Evolutionary conservation across 768 basidiomycete species (phyloP).

Genomic region (Collybia nuda): DNA sequence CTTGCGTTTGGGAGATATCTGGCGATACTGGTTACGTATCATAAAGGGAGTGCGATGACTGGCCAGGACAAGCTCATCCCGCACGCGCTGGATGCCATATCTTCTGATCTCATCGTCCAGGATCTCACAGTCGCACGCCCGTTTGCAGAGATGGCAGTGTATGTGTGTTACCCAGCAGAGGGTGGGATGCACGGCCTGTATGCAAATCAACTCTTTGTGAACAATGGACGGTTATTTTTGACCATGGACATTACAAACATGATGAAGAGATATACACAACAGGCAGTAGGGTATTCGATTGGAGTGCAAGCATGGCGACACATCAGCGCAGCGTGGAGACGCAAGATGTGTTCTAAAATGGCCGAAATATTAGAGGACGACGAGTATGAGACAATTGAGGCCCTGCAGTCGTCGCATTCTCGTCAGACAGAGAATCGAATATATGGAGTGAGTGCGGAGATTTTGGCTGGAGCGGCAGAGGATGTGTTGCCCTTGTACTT

Average conservation of each 20-base stretch:
- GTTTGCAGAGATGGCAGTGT: conserved; percentile 4
- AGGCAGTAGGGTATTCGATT: conserved; percentile 2
- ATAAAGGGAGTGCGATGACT: conserved; percentile 14
- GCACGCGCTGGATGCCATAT: conserved; percentile 20
- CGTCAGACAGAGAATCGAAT: conserved; percentile 18
- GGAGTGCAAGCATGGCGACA: conserved; percentile 14
- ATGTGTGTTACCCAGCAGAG: neutral
- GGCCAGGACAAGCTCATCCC: conserved; percentile 23
- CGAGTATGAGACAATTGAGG: conserved; percentile 11
- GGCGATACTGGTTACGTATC: conserved; percentile 13
- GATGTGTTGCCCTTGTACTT: conserved; percentile 23
- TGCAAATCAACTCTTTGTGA: conserved; percentile 14
- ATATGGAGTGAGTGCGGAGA: conserved; percentile 26
- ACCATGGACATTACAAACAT: conserved; percentile 4
- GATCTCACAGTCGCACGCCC: conserved; percentile 19
- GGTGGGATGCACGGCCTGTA: conserved; percentile 1
- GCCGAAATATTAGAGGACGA: conserved; percentile 6
- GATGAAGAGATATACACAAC: neutral
- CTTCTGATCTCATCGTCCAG: conserved; percentile 23
- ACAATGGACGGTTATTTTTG: conserved; percentile 13
- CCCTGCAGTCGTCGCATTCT: conserved; percentile 24
- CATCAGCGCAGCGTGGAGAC: conserved; percentile 19
- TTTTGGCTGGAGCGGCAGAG: conserved; percentile 18
- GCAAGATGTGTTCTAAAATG: conserved; percentile 9
- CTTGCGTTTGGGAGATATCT: conserved; percentile 15